Base-by-base conservation (phyloP, 1,139 yeast genomes). In the Candida pseudoviswanathii region DNA sequence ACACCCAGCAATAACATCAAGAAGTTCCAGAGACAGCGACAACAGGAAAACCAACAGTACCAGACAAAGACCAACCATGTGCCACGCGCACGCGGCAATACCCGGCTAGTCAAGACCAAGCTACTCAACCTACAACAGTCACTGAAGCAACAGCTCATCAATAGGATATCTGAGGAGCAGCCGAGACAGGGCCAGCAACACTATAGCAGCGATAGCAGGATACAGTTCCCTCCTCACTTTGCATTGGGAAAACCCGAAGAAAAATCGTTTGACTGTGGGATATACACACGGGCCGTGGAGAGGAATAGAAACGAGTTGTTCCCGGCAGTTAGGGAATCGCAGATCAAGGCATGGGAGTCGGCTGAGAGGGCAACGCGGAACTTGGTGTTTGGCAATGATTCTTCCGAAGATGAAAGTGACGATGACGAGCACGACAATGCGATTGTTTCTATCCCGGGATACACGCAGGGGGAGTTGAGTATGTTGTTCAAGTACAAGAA, bases 281-380 rank as follows among this genome's bases (percentile, higher is more conserved):
- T 46, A 1, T 49, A 43, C 59, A 61, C 45, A 21, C 36, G 36
- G 22, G 32, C 30, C 7, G 39, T 38, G 4, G 30, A 5, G 11
- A 10, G 24, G 5, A 34, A 42, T 4, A 8, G 25, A 11, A 39
- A 42, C 5, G 31, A 22, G 6, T 39, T 52, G n/a, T 65, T 67
- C 25, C 69, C 69, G 6, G 54, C 62, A 16, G 56, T 67, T 1
- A 68, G 66, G 46, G 68, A 66, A 42, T 72, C 78, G 4, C 79
- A 74, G 54, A 63, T 74, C n/a, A 67, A 65, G 51, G 79, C 79
- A 10, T 76, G 80, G 80, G 78, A 75, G 53, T 67, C 74, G 25
- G 80, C 79, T 1, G 80, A 76, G 53, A 68, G 71, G 53, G 67
- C 72, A 38, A 63, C 71, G 49, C 58, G 61, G 26, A 71, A 66